A percentile compares a stretch with the other conserved stretches of the same genome.
These are phyloP conservation scores for Orbilia oligospora DNA, from an alignment of 2,329 filamentous ascomycete genomes.

Conservation along the genomic window DNA sequence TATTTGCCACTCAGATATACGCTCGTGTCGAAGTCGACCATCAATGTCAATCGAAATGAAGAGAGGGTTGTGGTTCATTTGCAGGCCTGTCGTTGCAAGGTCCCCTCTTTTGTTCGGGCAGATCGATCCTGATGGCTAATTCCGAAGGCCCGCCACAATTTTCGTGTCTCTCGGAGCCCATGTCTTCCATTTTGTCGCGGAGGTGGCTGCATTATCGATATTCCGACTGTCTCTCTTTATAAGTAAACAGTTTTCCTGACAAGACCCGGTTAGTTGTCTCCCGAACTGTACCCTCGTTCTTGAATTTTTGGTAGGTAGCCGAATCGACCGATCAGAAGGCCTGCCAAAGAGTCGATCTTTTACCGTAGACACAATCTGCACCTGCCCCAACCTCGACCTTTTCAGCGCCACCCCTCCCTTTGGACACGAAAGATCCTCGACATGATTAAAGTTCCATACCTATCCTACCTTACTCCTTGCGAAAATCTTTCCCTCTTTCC, in stretches of 20 bases:
- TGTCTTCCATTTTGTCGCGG: constrained; percentile 6
- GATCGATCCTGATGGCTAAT: constrained; percentile 26
- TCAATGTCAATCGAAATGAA: background rate
- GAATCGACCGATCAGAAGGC: constrained; percentile 24
- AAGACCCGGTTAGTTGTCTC: constrained; percentile 11
- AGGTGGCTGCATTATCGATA: constrained; percentile 19
- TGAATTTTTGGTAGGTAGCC: constrained; percentile 5
- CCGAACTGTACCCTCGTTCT: background rate
- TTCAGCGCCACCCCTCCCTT: constrained; percentile 32
- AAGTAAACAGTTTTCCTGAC: constrained; percentile 42
- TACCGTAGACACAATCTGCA: constrained; percentile 18
- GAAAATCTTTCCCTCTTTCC: constrained; percentile 5
- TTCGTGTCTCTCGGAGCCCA: constrained; percentile 40
- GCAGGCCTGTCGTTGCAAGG: constrained; percentile 14
- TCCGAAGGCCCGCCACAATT: constrained; percentile 37
- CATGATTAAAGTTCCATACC: background rate
- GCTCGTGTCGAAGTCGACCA: constrained; percentile 14
- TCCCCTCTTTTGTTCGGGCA: constrained; percentile 35
- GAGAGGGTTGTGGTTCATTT: constrained; percentile 37
- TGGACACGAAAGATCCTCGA: background rate
- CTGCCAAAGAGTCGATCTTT: constrained; percentile 41
- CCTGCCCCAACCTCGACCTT: constrained; percentile 38
- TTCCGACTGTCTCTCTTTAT: constrained; percentile 19
- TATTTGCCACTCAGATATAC: constrained; percentile 16
- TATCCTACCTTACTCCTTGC: background rate